Conservation (phyloP, 1,139 yeast species). For the Kodamaea ohmeri region DNA sequence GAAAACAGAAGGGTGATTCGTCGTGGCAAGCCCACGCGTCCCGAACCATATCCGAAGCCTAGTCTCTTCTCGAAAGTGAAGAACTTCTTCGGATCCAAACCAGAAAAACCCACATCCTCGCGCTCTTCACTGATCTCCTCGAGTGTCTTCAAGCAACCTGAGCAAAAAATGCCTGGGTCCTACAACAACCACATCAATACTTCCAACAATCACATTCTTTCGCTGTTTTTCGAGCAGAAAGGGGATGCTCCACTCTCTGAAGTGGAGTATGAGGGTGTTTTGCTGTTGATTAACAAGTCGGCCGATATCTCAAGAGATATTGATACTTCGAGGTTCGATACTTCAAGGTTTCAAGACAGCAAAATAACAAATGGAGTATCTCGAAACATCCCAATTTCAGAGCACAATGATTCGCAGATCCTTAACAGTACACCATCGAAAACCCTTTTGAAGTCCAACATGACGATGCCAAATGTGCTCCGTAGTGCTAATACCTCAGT, state of each 20-base stretch:
- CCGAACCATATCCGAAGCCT: constrained; percentile 25
- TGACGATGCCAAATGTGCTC: constrained; percentile 6
- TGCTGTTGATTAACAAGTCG: constrained; percentile 43
- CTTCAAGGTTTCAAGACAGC: too few relatives aligned
- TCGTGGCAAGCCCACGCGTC: constrained; percentile 27
- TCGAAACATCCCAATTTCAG: constrained; percentile 1
- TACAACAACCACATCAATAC: constrained; percentile 2
- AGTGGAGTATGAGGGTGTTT: constrained; percentile 81
- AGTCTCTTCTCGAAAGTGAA: constrained; percentile 35
- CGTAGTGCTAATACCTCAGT: constrained; percentile 13
- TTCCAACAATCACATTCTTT: constrained; percentile 51
- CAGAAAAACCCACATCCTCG: background rate
- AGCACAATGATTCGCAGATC: constrained; percentile 8
- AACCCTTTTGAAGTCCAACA: constrained; percentile 16
- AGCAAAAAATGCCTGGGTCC: constrained; percentile 12
- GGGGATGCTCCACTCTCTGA: constrained; percentile 76
- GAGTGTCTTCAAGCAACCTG: constrained; percentile 14
- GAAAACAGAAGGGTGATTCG: constrained; percentile 42
- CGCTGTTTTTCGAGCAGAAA: constrained; percentile 69
- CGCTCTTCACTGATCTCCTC: constrained; percentile 7
- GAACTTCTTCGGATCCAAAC: constrained; percentile 22
- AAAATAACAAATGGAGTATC: too few relatives aligned
- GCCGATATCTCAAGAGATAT: too few relatives aligned
- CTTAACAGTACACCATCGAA: constrained; percentile 24
- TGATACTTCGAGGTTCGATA: background rate